Conservation (phyloP, 2,329 filamentous ascomycete species). For the Fusarium acutatum region DNA sequence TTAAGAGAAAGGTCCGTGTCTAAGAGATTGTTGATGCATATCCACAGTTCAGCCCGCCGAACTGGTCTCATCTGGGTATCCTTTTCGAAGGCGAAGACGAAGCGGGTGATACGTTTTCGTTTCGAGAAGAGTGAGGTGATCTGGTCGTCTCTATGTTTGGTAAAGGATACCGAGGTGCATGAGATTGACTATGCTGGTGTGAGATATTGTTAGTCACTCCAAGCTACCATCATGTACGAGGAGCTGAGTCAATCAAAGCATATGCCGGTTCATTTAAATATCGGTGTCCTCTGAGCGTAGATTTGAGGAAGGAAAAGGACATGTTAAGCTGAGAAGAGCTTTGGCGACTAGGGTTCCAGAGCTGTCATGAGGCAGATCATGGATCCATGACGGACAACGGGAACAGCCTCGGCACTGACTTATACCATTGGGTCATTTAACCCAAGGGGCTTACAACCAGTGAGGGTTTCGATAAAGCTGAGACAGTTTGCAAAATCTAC, state of each 20-base stretch:
- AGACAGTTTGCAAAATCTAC: conserved; percentile 6
- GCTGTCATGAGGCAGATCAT: conserved; percentile 1
- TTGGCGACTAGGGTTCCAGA: conserved; percentile 15
- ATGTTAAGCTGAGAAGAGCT: background rate
- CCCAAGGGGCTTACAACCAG: background rate
- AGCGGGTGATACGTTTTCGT: background rate
- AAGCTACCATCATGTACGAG: background rate
- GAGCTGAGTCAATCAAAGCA: background rate
- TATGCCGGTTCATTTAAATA: background rate
- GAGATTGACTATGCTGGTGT: background rate
- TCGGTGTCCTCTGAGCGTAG: conserved; percentile 1
- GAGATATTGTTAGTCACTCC: background rate
- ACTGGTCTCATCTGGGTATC: conserved; percentile 2
- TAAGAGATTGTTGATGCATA: background rate
- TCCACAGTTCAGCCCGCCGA: conserved; percentile 4
- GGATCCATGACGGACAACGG: background rate
- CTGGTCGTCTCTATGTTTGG: background rate
- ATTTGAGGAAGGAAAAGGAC: background rate
- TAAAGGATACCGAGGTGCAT: background rate
- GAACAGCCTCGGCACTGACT: background rate
- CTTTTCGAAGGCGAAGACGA: conserved; percentile 17
- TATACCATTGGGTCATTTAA: conserved; percentile 1
- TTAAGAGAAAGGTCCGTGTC: conserved; percentile 19
- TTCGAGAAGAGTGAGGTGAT: background rate
- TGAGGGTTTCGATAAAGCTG: background rate